Base-by-base conservation (phyloP, 768 basidiomycete genomes). In the Amanita thiersii region DNA sequence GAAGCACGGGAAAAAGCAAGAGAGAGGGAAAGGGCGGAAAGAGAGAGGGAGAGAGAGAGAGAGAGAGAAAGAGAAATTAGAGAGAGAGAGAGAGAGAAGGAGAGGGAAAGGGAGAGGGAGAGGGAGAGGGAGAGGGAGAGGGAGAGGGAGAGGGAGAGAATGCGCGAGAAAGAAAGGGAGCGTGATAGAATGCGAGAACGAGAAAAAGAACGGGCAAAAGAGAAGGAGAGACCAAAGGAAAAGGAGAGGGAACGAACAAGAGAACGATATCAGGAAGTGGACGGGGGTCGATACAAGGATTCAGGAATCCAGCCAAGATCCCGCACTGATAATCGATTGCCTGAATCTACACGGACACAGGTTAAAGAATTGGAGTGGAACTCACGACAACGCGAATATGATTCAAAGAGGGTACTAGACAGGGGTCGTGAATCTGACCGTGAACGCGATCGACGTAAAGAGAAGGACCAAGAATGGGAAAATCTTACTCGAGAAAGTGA, bases 221-320 rank as follows among this genome's bases (percentile, higher is more conserved):
- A 59, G 58, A 30, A 63, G 40, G 48, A 56, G 60, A 47, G 62
- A 54, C 52, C 58, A 61, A 50, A 54, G 50, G 24, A 44, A 11
- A 32, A 15, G 36, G 26, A 48, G 28, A 37, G 41, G 26, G 47
- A 53, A 36, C 42, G 46, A 45, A 49, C 52, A 38, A 45, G 49
- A 34, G 50, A 55, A 30, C 42, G 47, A 41, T 47, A 46, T 34
- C 41, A 39, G 42, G 36, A 23, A 34, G 47, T 37, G 51, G 51
- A 15, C 39, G 37, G 15, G 50, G 39, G 32, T 14, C 29, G 19
- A 26, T 26, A 7, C 6, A 26, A 39, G 2, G 14, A 26, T 23
- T 8, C 26, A 24, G 26, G 26, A 20, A 15, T 19, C 4, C n/a
- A 24, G 17, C 15, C 15, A n/a, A 20, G 40, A 35, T 23, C 41